Evolutionary conservation across 768 basidiomycete genomes (phyloP).

Genomic region (Collybiopsis luxurians): DNA sequence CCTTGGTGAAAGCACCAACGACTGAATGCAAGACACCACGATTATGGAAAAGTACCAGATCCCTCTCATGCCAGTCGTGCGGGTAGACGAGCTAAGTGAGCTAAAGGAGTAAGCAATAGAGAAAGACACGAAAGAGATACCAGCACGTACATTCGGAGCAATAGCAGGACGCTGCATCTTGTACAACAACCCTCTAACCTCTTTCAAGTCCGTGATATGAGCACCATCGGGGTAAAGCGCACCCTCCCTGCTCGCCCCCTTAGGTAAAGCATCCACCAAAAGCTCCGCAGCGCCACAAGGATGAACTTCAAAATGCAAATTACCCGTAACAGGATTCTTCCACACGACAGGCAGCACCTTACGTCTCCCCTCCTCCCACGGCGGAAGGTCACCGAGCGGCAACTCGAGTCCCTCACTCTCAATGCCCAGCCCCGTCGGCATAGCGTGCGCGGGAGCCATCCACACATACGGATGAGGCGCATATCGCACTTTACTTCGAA

Average conservation of each 20-base stretch:
- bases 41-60: conserved; percentile 86
- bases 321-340: conserved; percentile 88
- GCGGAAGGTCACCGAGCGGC: conserved; percentile 62
- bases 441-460: conserved; percentile 77
- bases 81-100: conserved; percentile 46
- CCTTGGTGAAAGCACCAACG: conserved; percentile 68
- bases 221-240: conserved; percentile 85
- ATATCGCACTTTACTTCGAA: conserved; percentile 72
- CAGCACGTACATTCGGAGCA: conserved; percentile 57
- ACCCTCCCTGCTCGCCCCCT: conserved; percentile 50
- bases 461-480: conserved; percentile 88
- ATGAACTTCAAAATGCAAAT: conserved; percentile 88
- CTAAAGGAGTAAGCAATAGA: not conserved
- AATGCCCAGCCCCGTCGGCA: conserved; percentile 81
- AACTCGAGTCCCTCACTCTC: conserved; percentile 76
- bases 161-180: conserved; percentile 89
- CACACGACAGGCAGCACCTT: conserved; percentile 71
- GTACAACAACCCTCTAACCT: conserved; percentile 75
- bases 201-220: conserved; percentile 66
- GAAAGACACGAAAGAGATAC: not conserved
- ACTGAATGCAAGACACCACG: conserved; percentile 79
- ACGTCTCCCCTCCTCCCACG: conserved; percentile 77
- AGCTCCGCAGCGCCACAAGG: conserved; percentile 73
- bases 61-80: conserved; percentile 60
- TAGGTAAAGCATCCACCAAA: conserved; percentile 70